Evolutionary conservation across 1,284 basidiomycete species (phyloP), one percentile per base, ranked within the genome.

Genomic region (Lentinula novae-zelandiae): DNA sequence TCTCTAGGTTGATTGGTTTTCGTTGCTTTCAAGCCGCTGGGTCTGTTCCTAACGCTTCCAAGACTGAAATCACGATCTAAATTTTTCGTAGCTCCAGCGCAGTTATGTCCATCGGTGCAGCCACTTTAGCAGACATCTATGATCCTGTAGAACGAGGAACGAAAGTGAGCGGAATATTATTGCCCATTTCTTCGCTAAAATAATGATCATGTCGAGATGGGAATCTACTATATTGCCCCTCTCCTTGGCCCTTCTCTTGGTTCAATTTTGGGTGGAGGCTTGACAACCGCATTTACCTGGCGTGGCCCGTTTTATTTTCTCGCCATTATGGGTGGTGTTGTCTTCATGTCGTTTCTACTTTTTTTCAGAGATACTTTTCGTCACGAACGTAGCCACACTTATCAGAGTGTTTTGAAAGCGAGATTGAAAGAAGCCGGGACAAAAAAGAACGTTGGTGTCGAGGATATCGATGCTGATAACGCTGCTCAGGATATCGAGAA

Each of bases 301-400:
- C 82, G 90, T 33, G 83, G 86, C 5, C 84, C 86, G 0, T 92
- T 95, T 71, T 95, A 90, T 81, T 93, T 95, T 71, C 80, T 94
- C 22, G 77, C 83, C 1, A 86, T 86, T 50, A 81, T 88, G 57
- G 84, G 83, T 7, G 83, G 82, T 5, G 56, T 81, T 46, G 83
- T 82, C 64, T 76, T 84, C 55, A 53, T 83, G 52, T 75, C 80
- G 17, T 93, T 93, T 73, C 62, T 86, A 40, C 71, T 88, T 58
- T 83, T 87, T 63, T 88, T 93, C 76, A 85, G 84, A 58, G 93
- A 95, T 67, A 93, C 92, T 0, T 95, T 92, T 76, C 82, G 93
- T 13, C 77, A 80, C 60, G 91, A 95, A 70, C 85, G 93, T 33
- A 93, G 90, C 63, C 72, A 88, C 40, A 82, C 85, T 6, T 95